A percentile compares a stretch with the other conserved stretches of the same genome.
phyloP scores from a whole-genome alignment of 1,139 yeast genomes.

The Diutina siamensis region DNA sequence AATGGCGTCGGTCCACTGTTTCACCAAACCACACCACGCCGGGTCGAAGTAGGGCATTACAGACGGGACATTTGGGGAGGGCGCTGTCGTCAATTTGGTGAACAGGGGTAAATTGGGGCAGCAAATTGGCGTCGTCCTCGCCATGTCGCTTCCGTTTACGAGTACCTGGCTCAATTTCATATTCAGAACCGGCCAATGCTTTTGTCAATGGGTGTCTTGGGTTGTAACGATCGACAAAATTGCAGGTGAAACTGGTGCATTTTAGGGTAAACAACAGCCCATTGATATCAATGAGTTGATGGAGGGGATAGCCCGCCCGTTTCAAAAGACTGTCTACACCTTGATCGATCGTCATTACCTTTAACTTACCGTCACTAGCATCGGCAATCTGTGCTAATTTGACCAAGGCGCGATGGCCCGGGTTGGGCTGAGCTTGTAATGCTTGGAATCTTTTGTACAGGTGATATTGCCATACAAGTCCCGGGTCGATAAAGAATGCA shows the following conservation, averaged over 20 bases:
- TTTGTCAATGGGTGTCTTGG: conserved; percentile 52
- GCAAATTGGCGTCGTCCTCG: conserved; percentile 8
- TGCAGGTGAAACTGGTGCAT: conserved; percentile 71
- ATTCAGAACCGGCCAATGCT: conserved; percentile 34
- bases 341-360: conserved; percentile 53
- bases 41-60: conserved; percentile 56
- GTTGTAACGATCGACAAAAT: conserved; percentile 41
- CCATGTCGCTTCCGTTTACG: conserved; percentile 8
- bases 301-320: conserved; percentile 49
- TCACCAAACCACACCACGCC: conserved; percentile 96
- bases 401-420: conserved; percentile 62
- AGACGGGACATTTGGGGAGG: conserved; percentile 70
- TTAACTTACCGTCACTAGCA: conserved; percentile 16
- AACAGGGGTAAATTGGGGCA: conserved; percentile 20
- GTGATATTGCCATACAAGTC: conserved; percentile 83
- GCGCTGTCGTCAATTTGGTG: conserved; percentile 35
- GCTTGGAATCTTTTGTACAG: conserved; percentile 59
- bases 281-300: conserved; percentile 48
- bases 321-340: conserved; percentile 69
- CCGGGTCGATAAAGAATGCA: conserved; percentile 74
- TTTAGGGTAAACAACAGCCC: conserved; percentile 64
- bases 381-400: conserved; percentile 15
- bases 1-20: conserved; percentile 49
- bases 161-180: conserved; percentile 15
- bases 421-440: conserved; percentile 55